These are phyloP conservation scores for Aspergillus texensis DNA, from an alignment of 2,329 filamentous ascomycete species.

Conservation along the genomic window DNA sequence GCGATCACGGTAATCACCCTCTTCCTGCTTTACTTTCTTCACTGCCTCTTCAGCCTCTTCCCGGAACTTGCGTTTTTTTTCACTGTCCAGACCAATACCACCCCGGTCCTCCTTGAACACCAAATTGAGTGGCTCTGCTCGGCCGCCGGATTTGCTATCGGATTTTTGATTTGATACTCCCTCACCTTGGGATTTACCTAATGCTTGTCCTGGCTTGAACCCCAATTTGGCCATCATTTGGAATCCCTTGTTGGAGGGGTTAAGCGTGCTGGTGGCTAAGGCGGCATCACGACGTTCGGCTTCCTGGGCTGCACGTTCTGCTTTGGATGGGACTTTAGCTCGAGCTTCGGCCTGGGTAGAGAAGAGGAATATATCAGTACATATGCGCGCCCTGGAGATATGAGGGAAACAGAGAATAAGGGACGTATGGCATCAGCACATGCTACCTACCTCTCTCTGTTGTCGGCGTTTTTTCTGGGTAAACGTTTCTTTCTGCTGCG, in stretches of 20 bases:
- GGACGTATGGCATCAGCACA: not conserved
- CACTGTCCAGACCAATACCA: slow-evolving; percentile 81
- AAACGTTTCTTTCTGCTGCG: slow-evolving; percentile 62
- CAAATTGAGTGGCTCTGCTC: slow-evolving; percentile 73
- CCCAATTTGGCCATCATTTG: slow-evolving; percentile 98
- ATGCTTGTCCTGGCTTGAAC: slow-evolving; percentile 72
- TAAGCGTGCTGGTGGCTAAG: slow-evolving; percentile 72
- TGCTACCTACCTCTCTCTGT: slow-evolving; percentile 51
- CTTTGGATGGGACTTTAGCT: slow-evolving; percentile 71
- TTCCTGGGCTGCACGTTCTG: slow-evolving; percentile 76
- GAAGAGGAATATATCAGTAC: slow-evolving; percentile 39
- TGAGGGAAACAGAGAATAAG: slow-evolving; percentile 16
- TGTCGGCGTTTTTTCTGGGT: slow-evolving; percentile 60
- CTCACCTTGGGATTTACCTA: slow-evolving; percentile 60
- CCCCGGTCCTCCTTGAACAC: slow-evolving; percentile 76
- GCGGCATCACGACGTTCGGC: slow-evolving; percentile 72
- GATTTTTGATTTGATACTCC: slow-evolving; percentile 15
- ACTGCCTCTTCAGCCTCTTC: slow-evolving; percentile 62
- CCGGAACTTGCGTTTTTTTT: slow-evolving; percentile 75
- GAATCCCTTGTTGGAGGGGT: slow-evolving; percentile 78
- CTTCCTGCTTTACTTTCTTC: slow-evolving; percentile 66
- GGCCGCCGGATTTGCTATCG: slow-evolving; percentile 35
- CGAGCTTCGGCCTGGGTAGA: slow-evolving; percentile 64
- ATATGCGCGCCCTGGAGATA: slow-evolving; percentile 55
- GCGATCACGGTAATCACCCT: slow-evolving; percentile 72